phyloP scores from a whole-genome alignment of 139 green algal genomes.

The Chlorella vulgaris region DNA sequence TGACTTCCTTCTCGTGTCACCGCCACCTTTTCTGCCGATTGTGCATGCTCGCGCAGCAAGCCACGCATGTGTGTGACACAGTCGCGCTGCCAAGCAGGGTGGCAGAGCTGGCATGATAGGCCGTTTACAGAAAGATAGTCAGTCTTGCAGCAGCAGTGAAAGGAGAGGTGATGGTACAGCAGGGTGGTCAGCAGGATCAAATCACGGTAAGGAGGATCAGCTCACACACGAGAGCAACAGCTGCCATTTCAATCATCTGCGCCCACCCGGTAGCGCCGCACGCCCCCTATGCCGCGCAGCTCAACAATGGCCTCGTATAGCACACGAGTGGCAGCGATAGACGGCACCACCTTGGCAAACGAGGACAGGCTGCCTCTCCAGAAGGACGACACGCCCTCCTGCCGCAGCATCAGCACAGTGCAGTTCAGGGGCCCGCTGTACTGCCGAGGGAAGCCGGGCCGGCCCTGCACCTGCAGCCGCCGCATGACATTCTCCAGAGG shows the following conservation, averaged over 20 bases:
- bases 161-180: no score
- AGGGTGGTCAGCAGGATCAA: no score
- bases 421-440: conserved; percentile 27
- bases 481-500: conserved; percentile 34
- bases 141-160: no score
- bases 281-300: conserved; percentile 30
- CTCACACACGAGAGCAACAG: no score
- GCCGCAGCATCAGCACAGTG: conserved; percentile 17
- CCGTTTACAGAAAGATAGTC: no score
- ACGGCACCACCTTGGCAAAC: conserved; percentile 31
- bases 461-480: conserved; percentile 47
- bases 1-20: no score
- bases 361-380: conserved; percentile 36
- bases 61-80: no score
- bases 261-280: conserved; percentile 17
- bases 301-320: conserved; percentile 31
- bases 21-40: no score
- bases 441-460: conserved; percentile 17
- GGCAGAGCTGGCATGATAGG: no score
- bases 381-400: conserved; percentile 23
- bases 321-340: conserved; percentile 29
- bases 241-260: not conserved
- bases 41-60: no score
- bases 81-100: no score
- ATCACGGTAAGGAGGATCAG: no score